Percentiles rank a stretch among this genome's conserved stretches.
These are phyloP conservation scores for Gnomoniopsis smithogilvyi DNA, from an alignment of 2,329 filamentous ascomycete species.

Conservation along the genomic window DNA sequence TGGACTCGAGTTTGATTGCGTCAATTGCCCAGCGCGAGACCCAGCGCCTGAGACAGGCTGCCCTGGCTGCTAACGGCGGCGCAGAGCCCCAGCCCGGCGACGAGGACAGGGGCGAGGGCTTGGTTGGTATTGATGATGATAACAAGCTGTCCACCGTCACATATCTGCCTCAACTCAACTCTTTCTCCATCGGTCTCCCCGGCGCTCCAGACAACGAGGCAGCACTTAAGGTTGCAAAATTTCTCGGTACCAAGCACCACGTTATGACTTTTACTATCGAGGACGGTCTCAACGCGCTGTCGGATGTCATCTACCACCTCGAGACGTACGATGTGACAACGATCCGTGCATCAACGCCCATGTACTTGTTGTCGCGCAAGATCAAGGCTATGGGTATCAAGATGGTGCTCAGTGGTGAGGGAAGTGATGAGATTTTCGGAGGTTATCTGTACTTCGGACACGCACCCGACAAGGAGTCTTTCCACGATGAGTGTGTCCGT, in stretches of 20 bases:
- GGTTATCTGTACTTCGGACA: conserved; percentile 99
- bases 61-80: conserved; percentile 45
- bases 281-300: conserved; percentile 93
- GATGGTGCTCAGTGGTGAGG: conserved; percentile 98
- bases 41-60: conserved; percentile 67
- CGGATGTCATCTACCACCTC: conserved; percentile 96
- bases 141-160: conserved; percentile 87
- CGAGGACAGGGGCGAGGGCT: conserved; percentile 61
- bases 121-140: conserved; percentile 93
- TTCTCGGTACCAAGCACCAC: conserved; percentile 96
- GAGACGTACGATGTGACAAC: conserved; percentile 98
- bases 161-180: conserved; percentile 92
- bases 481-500: conserved; percentile 92
- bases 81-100: conserved; percentile 41
- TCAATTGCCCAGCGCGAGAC: conserved; percentile 95
- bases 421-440: conserved; percentile 96
- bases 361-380: conserved; percentile 97
- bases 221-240: conserved; percentile 89
- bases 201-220: conserved; percentile 90
- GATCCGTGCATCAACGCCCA: conserved; percentile 95
- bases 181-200: conserved; percentile 95
- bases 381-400: conserved; percentile 99
- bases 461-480: conserved; percentile 84
- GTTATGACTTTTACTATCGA: conserved; percentile 98
- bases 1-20: conserved; percentile 93